Conservation (phyloP, 2,329 filamentous ascomycete genomes). For the Hypoxylon sp. region DNA sequence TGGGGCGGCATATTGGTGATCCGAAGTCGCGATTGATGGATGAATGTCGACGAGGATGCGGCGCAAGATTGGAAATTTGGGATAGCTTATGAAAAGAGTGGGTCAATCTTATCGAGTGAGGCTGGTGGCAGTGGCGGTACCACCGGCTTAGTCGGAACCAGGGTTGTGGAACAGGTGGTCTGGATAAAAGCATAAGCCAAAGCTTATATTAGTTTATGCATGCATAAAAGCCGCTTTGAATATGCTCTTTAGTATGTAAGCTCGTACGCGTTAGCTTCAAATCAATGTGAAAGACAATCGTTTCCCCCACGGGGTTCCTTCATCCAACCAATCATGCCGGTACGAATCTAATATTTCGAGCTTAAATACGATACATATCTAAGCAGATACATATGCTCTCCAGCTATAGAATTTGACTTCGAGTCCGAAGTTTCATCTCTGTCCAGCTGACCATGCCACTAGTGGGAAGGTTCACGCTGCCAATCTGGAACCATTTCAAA, state of each 20-base stretch:
- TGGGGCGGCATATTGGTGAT: constrained; percentile 79
- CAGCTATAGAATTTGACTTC: constrained; percentile 7
- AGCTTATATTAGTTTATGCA: background rate
- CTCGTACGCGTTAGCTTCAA: background rate
- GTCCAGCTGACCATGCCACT: constrained; percentile 6
- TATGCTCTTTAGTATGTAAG: no score
- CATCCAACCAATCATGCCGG: constrained; percentile 1
- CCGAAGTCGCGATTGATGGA: constrained; percentile 2
- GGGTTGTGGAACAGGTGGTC: background rate
- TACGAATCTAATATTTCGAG: background rate
- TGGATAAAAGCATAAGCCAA: background rate
- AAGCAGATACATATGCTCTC: background rate
- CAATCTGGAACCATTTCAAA: constrained; percentile 7
- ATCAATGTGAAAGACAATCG: background rate
- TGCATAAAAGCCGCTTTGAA: no score
- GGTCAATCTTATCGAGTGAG: constrained; percentile 6
- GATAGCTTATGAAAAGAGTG: background rate
- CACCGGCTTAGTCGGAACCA: background rate
- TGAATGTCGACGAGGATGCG: constrained; percentile 9
- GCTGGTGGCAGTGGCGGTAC: constrained; percentile 18
- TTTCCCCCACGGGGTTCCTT: constrained; percentile 28
- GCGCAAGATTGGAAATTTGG: constrained; percentile 23
- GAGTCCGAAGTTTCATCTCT: constrained; percentile 16
- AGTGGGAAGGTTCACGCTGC: constrained; percentile 4
- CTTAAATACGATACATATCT: background rate